Evolutionary conservation across 805 yeast genomes (phyloP).

Genomic region (Wickerhamiella domercqiae): DNA sequence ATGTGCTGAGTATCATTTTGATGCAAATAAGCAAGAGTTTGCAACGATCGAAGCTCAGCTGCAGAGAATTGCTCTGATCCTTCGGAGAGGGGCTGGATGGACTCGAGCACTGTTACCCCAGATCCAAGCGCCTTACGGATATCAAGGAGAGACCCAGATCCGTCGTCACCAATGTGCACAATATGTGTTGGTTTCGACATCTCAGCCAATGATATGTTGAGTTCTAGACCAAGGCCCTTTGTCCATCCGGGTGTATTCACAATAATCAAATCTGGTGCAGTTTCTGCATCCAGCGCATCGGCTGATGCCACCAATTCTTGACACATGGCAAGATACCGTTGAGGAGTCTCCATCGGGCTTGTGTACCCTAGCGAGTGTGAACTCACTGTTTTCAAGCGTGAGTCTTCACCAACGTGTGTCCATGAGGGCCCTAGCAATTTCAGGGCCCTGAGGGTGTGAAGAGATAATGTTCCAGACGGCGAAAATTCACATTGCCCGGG

Average conservation of each 20-base stretch:
- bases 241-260: constrained; percentile 87
- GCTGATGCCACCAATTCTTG: constrained; percentile 28
- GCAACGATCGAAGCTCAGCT: constrained; percentile 17
- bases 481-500: constrained; percentile 82
- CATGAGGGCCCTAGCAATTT: constrained; percentile 30
- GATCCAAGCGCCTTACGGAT: constrained; percentile 11
- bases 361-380: constrained; percentile 48
- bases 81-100: constrained; percentile 23
- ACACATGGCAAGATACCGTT: constrained; percentile 33
- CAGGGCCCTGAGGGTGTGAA: constrained; percentile 26
- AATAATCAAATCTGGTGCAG: constrained; percentile 26
- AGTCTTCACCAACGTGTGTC: constrained; percentile 19
- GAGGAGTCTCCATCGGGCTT: constrained; percentile 55
- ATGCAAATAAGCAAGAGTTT: constrained; percentile 21
- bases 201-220: constrained; percentile 33
- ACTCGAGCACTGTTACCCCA: constrained; percentile 10
- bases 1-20: constrained; percentile 19
- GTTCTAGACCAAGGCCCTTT: constrained; percentile 65
- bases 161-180: constrained; percentile 37
- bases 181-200: constrained; percentile 40
- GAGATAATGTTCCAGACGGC: constrained; percentile 53
- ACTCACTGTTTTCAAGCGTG: constrained; percentile 16
- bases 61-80: constrained; percentile 12
- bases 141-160: constrained; percentile 13
- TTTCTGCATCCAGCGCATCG: constrained; percentile 12